Evolutionary conservation across 129 eudicot species (phyloP), one percentile per base, ranked within the genome.

Genomic region (Smallanthus sonchifolius): DNA sequence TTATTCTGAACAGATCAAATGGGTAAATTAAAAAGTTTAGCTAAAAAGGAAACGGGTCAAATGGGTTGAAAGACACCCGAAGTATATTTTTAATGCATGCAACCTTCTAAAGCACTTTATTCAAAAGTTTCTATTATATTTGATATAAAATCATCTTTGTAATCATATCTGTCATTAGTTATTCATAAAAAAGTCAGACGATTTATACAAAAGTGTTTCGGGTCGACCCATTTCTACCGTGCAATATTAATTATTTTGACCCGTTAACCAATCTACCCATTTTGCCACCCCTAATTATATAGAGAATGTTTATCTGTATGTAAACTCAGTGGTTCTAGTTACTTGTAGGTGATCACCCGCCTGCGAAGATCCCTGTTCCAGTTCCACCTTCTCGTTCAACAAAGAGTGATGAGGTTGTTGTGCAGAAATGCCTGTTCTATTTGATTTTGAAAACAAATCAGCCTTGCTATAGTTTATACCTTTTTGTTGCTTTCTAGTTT

Each of bases 351-450:
- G 82, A 86, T 71, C 98, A 70, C 69, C 98, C 93, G 32, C 98
- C 98, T 48, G 92, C 98, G 66, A 90, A 93, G 89, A 90, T 93
- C 59, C 98, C 98, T 65, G 86, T 90, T 81, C 98, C 98, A 70
- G 80, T 93, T 68, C 98, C 97, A 61, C 87, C 91, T 72, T 86
- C 91, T 52, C 86, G 66, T 64, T 75, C 77, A 2, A 62, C 81
- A 57, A 88, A 85, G 87, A 86, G 75, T 71, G 83, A 83, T 45
- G 92, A 90, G 98, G 98, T 89, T 78, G 56, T 70, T 66, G 48
- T 57, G 48, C 54, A 32, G 10, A 67, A 69, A 40, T 63, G 34
- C 65, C 69, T 66, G 30, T 63, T 57, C 44, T 65, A 6, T 65
- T 64, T 72, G 19, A 73, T 34, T 48, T 65, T 67, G 24, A 44